phyloP scores from a whole-genome alignment of 176 grass and related monocot genomes.

The Oryza meridionalis region DNA sequence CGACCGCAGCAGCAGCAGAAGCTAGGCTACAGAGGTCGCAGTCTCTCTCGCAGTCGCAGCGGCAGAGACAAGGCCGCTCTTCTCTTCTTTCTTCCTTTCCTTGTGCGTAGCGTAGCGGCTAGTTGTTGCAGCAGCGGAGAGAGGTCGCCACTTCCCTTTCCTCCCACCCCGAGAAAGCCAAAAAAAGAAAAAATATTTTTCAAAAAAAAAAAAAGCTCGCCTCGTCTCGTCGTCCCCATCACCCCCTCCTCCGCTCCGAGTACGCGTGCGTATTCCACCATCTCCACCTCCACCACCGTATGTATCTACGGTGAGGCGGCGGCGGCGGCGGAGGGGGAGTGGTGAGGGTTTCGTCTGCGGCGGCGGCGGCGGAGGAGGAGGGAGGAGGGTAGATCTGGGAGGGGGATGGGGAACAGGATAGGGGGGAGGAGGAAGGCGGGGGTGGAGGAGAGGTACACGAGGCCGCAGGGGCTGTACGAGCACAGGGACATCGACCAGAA shows the following conservation, averaged over 20 bases:
- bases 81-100: constrained; percentile 10
- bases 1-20: constrained; percentile 15
- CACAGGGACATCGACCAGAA: constrained; percentile 91
- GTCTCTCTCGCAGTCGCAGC: constrained; percentile 20
- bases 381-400: constrained; percentile 38
- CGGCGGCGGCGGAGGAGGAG: background rate
- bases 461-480: constrained; percentile 93
- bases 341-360: constrained; percentile 51
- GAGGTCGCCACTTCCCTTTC: background rate
- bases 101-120: background rate
- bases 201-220: constrained; percentile 26
- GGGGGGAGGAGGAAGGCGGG: constrained; percentile 73
- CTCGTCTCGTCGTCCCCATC: constrained; percentile 37
- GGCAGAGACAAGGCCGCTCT: background rate
- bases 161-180: background rate
- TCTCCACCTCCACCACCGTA: constrained; percentile 11
- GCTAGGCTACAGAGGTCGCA: constrained; percentile 24
- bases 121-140: background rate
- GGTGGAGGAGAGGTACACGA: constrained; percentile 88
- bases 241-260: background rate
- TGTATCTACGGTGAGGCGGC: constrained; percentile 56
- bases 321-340: background rate
- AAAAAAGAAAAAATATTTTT: constrained; percentile 4
- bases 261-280: constrained; percentile 28
- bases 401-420: constrained; percentile 88